Evolutionary conservation across 768 basidiomycete genomes (phyloP).

Genomic region (Daedaleopsis nitida): DNA sequence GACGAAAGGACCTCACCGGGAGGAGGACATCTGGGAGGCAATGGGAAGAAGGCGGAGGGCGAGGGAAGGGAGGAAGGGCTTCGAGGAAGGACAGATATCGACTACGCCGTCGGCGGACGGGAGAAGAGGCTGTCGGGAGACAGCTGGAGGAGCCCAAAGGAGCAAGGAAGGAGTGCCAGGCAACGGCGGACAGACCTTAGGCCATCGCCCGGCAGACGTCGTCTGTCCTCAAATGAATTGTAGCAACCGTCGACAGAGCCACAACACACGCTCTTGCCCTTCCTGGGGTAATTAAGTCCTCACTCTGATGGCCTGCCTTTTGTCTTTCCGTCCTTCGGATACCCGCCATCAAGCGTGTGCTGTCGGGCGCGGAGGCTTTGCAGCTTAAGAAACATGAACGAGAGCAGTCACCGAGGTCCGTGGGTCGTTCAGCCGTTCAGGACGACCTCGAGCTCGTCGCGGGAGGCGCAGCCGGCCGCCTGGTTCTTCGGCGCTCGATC

Average conservation of each 20-base stretch:
- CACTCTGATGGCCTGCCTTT: background rate
- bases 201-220: background rate
- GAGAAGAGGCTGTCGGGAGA: background rate
- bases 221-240: background rate
- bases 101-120: background rate
- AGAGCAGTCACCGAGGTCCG: no score
- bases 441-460: background rate
- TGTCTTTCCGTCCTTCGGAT: no score
- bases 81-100: background rate
- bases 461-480: background rate
- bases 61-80: background rate
- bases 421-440: background rate
- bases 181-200: background rate
- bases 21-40: constrained; percentile 14
- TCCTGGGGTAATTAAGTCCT: constrained; percentile 16
- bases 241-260: constrained; percentile 13
- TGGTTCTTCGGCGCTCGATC: background rate
- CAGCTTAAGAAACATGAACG: background rate
- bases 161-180: background rate
- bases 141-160: background rate
- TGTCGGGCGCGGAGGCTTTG: no score
- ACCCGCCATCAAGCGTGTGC: no score
- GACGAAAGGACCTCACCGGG: constrained; percentile 12
- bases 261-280: constrained; percentile 8
- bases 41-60: background rate